A percentile compares a stretch with the other conserved stretches of the same genome.
These are phyloP conservation scores for Claviceps lovelessii DNA, from an alignment of 2,329 filamentous ascomycete species.

Conservation along the genomic window DNA sequence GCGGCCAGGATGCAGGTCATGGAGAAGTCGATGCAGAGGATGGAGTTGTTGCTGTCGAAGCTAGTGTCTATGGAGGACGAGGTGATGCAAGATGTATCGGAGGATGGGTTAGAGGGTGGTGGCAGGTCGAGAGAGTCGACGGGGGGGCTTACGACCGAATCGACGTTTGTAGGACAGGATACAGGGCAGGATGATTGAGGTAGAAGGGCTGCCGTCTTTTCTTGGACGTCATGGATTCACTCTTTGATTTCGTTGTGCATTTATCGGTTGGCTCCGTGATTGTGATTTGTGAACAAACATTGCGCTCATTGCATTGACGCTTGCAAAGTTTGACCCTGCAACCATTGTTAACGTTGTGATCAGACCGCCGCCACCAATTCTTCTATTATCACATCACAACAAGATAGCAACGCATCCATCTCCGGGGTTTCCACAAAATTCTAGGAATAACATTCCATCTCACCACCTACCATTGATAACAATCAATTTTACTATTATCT, in stretches of 20 bases:
- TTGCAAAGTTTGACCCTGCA: neutral
- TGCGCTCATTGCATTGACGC: neutral
- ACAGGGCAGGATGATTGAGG: slow-evolving; percentile 4
- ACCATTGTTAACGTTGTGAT: too few species aligned
- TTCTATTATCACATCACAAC: neutral
- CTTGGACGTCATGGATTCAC: neutral
- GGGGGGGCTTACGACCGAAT: slow-evolving; percentile 17
- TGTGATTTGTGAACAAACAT: neutral
- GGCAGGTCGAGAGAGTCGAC: slow-evolving; percentile 14
- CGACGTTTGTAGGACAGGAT: slow-evolving; percentile 13
- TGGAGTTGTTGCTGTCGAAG: slow-evolving; percentile 32
- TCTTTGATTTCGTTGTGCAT: neutral
- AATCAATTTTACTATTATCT: neutral
- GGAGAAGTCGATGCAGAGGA: slow-evolving; percentile 33
- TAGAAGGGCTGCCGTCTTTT: neutral
- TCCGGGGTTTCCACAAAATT: neutral
- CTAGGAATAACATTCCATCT: neutral
- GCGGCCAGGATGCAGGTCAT: slow-evolving; percentile 31
- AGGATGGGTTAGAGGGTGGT: slow-evolving; percentile 16
- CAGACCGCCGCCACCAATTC: neutral
- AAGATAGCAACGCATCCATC: neutral
- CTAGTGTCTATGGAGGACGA: slow-evolving; percentile 21
- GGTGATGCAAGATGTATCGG: slow-evolving; percentile 11
- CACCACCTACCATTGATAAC: neutral
- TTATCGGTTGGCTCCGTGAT: neutral